Percentiles rank a stretch among this genome's conserved stretches.
These are phyloP conservation scores for Cicer cuneatum DNA, from an alignment of 306 rosid genomes.

Conservation along the genomic window DNA sequence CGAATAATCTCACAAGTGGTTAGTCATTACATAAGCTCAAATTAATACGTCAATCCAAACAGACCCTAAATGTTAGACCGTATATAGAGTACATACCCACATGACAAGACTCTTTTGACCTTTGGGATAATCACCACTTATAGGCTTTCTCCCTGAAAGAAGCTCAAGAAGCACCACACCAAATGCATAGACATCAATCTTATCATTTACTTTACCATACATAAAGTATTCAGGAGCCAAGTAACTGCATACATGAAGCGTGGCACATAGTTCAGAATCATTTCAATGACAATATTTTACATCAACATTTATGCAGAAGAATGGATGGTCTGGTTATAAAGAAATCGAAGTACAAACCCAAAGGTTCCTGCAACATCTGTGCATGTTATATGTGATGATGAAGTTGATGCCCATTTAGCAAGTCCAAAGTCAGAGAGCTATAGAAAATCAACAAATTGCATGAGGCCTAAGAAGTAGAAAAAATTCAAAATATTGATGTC, in stretches of 20 bases:
- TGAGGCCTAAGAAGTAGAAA: constrained; percentile 19
- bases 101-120: constrained; percentile 95
- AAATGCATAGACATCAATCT: constrained; percentile 88
- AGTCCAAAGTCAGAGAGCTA: constrained; percentile 99
- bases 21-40: no score
- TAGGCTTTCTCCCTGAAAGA: constrained; percentile 91
- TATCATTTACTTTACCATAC: constrained; percentile 90
- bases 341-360: constrained; percentile 65
- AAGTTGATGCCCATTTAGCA: constrained; percentile 81
- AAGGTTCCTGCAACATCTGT: constrained; percentile 97
- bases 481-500: not conserved
- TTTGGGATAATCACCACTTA: constrained; percentile 72
- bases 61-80: constrained; percentile 3
- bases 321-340: not conserved
- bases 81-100: constrained; percentile 76
- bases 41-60: not conserved
- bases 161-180: constrained; percentile 98
- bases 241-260: constrained; percentile 66
- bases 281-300: constrained; percentile 9
- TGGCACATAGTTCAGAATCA: constrained; percentile 32
- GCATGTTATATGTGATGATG: constrained; percentile 80
- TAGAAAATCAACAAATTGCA: constrained; percentile 33
- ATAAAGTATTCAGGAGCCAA: constrained; percentile 98
- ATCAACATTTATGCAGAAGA: not conserved
- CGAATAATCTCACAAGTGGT: no score